Conservation (phyloP, 108 stramenopile species). For the Cyclotella cryptica region DNA sequence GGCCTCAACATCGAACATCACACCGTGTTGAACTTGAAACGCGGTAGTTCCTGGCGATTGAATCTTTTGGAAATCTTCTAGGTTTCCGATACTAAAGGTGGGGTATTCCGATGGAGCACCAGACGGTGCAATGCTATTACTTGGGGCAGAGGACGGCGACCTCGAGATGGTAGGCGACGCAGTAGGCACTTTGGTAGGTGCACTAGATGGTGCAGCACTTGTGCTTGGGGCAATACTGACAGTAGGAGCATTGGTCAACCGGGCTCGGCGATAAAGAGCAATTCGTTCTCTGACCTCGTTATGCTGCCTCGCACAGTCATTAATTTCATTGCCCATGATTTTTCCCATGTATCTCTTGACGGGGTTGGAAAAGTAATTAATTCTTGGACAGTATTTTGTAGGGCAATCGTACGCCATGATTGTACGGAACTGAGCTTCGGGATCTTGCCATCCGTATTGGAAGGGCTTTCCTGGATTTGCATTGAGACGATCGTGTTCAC, state of each 20-base stretch:
- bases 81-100: slow-evolving; percentile 17
- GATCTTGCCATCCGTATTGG: slow-evolving; percentile 49
- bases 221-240: slow-evolving; percentile 5
- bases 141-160: slow-evolving; percentile 1
- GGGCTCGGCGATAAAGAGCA: slow-evolving; percentile 3
- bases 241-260: slow-evolving; percentile 26
- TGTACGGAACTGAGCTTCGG: slow-evolving; percentile 36
- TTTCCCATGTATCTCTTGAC: slow-evolving; percentile 10
- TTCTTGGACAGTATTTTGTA: slow-evolving; percentile 19
- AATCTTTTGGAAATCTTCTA: slow-evolving; percentile 11
- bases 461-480: slow-evolving; percentile 24
- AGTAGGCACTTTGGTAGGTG: neutral
- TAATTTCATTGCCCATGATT: slow-evolving; percentile 23
- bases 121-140: neutral
- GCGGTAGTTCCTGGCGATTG: slow-evolving; percentile 14
- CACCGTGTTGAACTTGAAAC: slow-evolving; percentile 26
- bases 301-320: slow-evolving; percentile 25
- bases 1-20: slow-evolving; percentile 25
- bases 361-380: slow-evolving; percentile 39
- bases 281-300: slow-evolving; percentile 10
- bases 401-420: slow-evolving; percentile 55
- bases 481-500: slow-evolving; percentile 27
- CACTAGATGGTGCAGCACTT: neutral
- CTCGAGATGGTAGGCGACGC: neutral
- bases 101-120: slow-evolving; percentile 10